Evolutionary conservation across 768 basidiomycete species (phyloP).

Genomic region (Sarcodon sp.): DNA sequence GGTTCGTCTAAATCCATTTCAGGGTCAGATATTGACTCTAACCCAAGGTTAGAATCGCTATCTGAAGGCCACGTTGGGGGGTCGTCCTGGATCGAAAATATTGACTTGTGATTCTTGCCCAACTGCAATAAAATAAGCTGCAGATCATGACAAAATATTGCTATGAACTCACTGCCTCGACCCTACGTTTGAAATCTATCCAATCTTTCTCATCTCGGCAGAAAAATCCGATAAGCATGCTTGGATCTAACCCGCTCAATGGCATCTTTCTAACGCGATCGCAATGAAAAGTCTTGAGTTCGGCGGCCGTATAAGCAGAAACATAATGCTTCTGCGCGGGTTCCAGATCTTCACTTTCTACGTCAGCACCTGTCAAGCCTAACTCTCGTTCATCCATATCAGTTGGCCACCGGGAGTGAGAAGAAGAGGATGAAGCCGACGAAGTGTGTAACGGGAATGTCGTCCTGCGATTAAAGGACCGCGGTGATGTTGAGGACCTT

Average conservation of each 20-base stretch:
- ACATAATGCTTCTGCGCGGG: constrained; percentile 49
- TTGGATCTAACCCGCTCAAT: constrained; percentile 81
- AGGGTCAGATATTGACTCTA: constrained; percentile 75
- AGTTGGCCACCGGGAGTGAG: constrained; percentile 19
- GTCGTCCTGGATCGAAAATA: constrained; percentile 82
- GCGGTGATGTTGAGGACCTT: constrained; percentile 14
- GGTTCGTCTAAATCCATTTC: constrained; percentile 51
- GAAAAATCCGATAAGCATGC: constrained; percentile 93
- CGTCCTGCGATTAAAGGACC: constrained; percentile 11
- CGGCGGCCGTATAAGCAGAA: constrained; percentile 55
- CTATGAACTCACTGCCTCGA: constrained; percentile 49
- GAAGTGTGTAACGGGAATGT: constrained; percentile 19
- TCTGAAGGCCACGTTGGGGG: constrained; percentile 75
- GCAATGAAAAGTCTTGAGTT: constrained; percentile 88
- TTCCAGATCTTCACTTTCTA: constrained; percentile 22
- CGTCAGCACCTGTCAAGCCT: constrained; percentile 3
- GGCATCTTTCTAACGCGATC: constrained; percentile 97
- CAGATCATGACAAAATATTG: constrained; percentile 3
- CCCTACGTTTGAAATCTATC: constrained; percentile 63
- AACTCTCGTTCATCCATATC: constrained; percentile 26
- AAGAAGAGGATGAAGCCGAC: constrained; percentile 7
- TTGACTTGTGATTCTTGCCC: constrained; percentile 35
- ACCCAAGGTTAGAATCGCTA: constrained; percentile 62
- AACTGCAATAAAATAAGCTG: constrained; percentile 19
- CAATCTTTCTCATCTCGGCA: constrained; percentile 78